Base-by-base conservation (phyloP, 192 early-diverging fungal species). In the Coemansia sp. region DNA sequence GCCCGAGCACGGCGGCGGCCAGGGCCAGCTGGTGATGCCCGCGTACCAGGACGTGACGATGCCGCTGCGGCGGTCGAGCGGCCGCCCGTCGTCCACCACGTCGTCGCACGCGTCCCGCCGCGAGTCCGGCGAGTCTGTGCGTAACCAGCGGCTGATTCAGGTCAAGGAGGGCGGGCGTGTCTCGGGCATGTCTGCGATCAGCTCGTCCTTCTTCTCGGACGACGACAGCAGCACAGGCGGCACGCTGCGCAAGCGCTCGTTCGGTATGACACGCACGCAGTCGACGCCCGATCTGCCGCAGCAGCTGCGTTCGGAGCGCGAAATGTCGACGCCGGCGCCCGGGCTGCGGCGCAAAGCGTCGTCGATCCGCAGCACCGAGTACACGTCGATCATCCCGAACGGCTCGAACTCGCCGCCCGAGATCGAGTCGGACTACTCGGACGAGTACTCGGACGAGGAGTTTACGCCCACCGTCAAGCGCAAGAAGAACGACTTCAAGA, bases 361-460 rank as follows among this genome's bases (percentile, higher is more conserved):
- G 25, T 64, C 69, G 3, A 31, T 45, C 14, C 56, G 47, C 43
- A 61, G 61, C 54, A 52, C 48, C 40, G 66, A 79, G 52, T 79
- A 79, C 42, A 69, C 66, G 31, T 69, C 66, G 1, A 79, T 79
- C 10, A 67, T 79, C 10, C 66, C 77, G 7, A 52, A 31, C 0
- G 77, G 77, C 0, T 65, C 66, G 6, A 35, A 62, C 50, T 73
- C 66, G 46, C 77, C 77, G 28, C 77, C 77, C 0, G 77, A 79
- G 28, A 63, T 79, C 43, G 70, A 73, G 54, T 70, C 67, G 16
- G 77, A 79, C 8, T 79, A 79, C 40, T 79, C 77, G 18, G 69
- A 72, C 50, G 77, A 79, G 18, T 79, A 79, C 57, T 79, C 77
- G 12, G 69, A 72, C 19, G 77, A 79, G 24, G 74, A 77, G 64